Percentiles rank a stretch among this genome's conserved stretches.
phyloP scores from a whole-genome alignment of 2,329 filamentous ascomycete genomes.

The Cryphonectria naterciae region DNA sequence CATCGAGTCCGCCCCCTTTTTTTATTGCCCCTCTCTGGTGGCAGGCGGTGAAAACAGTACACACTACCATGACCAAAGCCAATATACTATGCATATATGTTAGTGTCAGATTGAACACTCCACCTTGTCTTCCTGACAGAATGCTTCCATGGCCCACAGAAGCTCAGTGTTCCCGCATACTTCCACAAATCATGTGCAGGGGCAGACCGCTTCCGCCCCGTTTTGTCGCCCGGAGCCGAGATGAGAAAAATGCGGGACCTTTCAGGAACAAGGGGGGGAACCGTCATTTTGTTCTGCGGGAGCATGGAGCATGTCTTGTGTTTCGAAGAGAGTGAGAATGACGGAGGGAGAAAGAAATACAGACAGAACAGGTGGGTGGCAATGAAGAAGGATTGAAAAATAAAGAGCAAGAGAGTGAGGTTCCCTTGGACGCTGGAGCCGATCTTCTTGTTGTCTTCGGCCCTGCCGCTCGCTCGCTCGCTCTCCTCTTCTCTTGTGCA shows the following conservation, averaged over 20 bases:
- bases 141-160: constrained; percentile 14
- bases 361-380: background rate
- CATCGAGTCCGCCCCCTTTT: constrained; percentile 6
- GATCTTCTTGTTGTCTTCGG: background rate
- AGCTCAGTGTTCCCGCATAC: background rate
- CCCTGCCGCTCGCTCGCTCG: background rate
- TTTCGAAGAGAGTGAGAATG: constrained; percentile 4
- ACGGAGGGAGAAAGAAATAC: background rate
- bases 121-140: background rate
- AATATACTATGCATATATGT: background rate
- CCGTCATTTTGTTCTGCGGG: background rate
- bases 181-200: constrained; percentile 7
- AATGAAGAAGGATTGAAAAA: background rate
- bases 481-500: background rate
- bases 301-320: background rate
- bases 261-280: background rate
- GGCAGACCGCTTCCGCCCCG: background rate
- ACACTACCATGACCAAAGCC: background rate
- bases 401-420: background rate
- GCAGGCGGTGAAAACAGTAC: constrained; percentile 9
- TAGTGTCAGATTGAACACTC: background rate
- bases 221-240: constrained; percentile 9
- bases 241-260: constrained; percentile 8
- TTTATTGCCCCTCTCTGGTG: background rate
- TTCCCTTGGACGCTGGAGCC: background rate